phyloP scores from a whole-genome alignment of 2,329 filamentous ascomycete species.

The Zymoseptoria tritici region DNA sequence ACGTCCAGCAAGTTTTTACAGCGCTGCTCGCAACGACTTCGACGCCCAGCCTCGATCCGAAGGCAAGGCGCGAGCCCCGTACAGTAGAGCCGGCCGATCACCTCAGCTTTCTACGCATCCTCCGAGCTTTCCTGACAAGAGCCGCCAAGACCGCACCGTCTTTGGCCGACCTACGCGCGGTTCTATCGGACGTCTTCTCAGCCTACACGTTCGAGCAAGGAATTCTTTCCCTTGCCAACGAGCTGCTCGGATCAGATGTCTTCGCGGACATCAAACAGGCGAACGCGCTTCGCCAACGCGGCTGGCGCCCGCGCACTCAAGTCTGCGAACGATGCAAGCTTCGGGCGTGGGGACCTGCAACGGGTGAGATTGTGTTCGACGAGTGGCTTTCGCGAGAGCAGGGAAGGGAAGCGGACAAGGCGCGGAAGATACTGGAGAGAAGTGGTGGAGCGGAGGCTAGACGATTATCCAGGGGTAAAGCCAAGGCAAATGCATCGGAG shows the following conservation, averaged over 20 bases:
- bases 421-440: constrained; percentile 34
- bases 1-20: constrained; percentile 88
- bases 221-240: constrained; percentile 75
- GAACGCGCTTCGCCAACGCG: constrained; percentile 66
- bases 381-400: constrained; percentile 63
- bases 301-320: constrained; percentile 82
- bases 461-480: constrained; percentile 47
- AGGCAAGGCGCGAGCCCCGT: constrained; percentile 11
- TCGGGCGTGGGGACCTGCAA: constrained; percentile 82
- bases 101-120: constrained; percentile 73
- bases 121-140: constrained; percentile 78
- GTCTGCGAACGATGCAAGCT: constrained; percentile 80
- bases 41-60: constrained; percentile 27
- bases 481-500: constrained; percentile 38
- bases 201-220: constrained; percentile 91
- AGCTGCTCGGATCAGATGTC: constrained; percentile 78
- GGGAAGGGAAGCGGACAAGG: constrained; percentile 37
- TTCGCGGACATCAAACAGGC: constrained; percentile 76
- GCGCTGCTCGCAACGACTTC: constrained; percentile 74
- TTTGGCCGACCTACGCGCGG: constrained; percentile 74
- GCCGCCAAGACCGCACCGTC: constrained; percentile 77
- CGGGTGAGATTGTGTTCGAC: constrained; percentile 68
- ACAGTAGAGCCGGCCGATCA: constrained; percentile 38
- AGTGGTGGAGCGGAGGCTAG: constrained; percentile 29
- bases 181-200: constrained; percentile 83